These are phyloP conservation scores for Lentinula raphanica DNA, from an alignment of 768 basidiomycete genomes.

Conservation along the genomic window DNA sequence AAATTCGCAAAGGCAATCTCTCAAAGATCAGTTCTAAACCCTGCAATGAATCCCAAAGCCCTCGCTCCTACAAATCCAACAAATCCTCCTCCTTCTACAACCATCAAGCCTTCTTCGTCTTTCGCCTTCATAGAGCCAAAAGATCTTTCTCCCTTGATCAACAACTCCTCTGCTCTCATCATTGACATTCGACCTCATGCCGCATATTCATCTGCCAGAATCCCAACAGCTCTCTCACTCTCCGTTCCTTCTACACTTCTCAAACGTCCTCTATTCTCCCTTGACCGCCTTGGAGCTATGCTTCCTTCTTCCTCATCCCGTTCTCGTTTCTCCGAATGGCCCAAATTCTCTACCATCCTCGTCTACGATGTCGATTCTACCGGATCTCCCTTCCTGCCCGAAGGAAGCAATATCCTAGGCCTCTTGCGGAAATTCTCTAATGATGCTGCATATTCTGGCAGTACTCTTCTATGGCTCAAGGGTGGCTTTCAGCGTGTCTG, in stretches of 20 bases:
- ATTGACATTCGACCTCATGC: conserved; percentile 88
- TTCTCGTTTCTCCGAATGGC: conserved; percentile 56
- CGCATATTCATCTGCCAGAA: conserved; percentile 58
- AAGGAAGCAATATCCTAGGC: conserved; percentile 65
- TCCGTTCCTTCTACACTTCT: conserved; percentile 93
- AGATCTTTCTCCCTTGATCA: conserved; percentile 11
- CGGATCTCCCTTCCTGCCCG: conserved; percentile 32
- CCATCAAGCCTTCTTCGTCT: not conserved
- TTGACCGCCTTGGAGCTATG: conserved; percentile 74
- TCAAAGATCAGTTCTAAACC: not conserved
- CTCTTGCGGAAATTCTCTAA: conserved; percentile 71
- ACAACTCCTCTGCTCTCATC: conserved; percentile 47
- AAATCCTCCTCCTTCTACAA: not conserved
- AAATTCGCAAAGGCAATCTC: conserved; percentile 3
- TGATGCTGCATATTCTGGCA: conserved; percentile 39
- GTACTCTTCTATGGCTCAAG: conserved; percentile 64
- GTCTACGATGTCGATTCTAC: conserved; percentile 82
- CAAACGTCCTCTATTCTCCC: conserved; percentile 82
- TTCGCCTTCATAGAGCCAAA: not conserved
- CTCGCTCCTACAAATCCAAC: not conserved
- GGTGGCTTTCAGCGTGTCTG: conserved; percentile 79
- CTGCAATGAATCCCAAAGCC: not conserved
- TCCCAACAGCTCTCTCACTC: conserved; percentile 72
- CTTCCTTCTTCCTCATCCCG: conserved; percentile 60
- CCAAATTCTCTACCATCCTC: conserved; percentile 55